These are phyloP conservation scores for Luvunga scandens DNA, from an alignment of 345 rosid genomes.

Conservation along the genomic window DNA sequence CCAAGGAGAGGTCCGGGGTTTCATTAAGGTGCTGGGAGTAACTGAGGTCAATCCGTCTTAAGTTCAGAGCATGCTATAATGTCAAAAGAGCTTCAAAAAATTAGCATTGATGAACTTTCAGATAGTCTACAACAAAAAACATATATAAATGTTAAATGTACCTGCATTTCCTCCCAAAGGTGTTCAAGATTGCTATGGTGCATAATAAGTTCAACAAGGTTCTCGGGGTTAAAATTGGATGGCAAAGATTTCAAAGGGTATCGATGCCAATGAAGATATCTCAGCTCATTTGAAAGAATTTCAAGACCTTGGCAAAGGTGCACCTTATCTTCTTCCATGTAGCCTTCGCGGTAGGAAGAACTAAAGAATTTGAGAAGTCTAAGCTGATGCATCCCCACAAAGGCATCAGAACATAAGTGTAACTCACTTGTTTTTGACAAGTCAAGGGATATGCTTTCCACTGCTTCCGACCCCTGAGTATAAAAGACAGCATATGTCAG, in stretches of 20 bases:
- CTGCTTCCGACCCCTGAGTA: not conserved
- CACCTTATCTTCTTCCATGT: not conserved
- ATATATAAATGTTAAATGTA: not conserved
- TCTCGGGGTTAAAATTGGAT: not conserved
- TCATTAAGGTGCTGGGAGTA: not conserved
- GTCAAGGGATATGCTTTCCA: not conserved
- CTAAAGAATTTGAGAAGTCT: not conserved
- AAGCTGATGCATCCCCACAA: not conserved
- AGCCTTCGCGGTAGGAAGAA: not conserved
- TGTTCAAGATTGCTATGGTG: not conserved
- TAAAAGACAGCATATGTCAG: not conserved
- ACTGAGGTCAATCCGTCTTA: not conserved
- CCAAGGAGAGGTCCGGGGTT: not conserved
- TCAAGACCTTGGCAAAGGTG: not conserved
- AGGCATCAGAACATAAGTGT: not conserved
- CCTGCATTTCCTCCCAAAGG: not conserved
- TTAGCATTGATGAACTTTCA: not conserved
- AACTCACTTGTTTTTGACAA: not conserved
- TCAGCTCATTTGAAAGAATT: constrained; percentile 8
- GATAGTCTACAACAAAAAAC: not conserved
- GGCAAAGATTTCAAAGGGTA: not conserved
- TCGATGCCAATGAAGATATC: not conserved
- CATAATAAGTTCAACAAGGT: constrained; percentile 2
- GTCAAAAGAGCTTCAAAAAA: not conserved
- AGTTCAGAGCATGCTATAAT: not conserved